phyloP scores from a whole-genome alignment of 1,284 basidiomycete species.

The Sporisorium reilianum region DNA sequence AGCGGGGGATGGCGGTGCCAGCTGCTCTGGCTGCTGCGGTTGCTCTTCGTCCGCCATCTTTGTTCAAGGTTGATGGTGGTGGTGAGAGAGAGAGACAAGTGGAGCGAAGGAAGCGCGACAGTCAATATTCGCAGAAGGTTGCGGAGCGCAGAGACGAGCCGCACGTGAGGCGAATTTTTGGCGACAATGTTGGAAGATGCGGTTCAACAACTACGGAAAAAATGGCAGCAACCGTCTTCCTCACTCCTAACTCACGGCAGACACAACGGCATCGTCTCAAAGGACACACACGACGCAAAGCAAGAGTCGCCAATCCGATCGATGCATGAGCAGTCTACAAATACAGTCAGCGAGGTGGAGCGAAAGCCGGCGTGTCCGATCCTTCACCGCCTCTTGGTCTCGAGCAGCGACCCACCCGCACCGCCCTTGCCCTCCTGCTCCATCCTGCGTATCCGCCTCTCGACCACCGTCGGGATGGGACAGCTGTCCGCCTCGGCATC shows the following conservation, averaged over 20 bases:
- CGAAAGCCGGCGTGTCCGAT: not conserved
- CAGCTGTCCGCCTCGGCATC: constrained; percentile 60
- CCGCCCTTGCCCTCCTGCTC: constrained; percentile 49
- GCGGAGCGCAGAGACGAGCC: not conserved
- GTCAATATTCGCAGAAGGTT: not conserved
- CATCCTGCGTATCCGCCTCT: constrained; percentile 49
- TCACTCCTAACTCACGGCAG: too few species aligned
- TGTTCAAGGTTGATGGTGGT: not conserved
- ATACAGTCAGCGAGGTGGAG: not conserved
- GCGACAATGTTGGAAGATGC: not conserved
- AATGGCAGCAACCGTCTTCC: not conserved
- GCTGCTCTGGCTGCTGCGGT: constrained; percentile 8
- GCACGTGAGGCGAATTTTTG: constrained; percentile 26
- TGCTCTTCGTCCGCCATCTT: constrained; percentile 40
- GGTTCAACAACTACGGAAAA: not conserved
- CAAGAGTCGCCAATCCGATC: not conserved
- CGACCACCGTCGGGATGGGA: constrained; percentile 57
- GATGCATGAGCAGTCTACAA: not conserved
- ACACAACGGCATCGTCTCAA: too few species aligned
- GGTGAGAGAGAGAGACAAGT: not conserved
- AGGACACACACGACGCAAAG: not conserved
- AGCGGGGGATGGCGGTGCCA: constrained; percentile 12
- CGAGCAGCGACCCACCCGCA: constrained; percentile 39
- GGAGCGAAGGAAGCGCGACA: not conserved
- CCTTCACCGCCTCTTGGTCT: constrained; percentile 26